phyloP scores from a whole-genome alignment of 208 protist species.

The Balamuthia mandrillaris region DNA sequence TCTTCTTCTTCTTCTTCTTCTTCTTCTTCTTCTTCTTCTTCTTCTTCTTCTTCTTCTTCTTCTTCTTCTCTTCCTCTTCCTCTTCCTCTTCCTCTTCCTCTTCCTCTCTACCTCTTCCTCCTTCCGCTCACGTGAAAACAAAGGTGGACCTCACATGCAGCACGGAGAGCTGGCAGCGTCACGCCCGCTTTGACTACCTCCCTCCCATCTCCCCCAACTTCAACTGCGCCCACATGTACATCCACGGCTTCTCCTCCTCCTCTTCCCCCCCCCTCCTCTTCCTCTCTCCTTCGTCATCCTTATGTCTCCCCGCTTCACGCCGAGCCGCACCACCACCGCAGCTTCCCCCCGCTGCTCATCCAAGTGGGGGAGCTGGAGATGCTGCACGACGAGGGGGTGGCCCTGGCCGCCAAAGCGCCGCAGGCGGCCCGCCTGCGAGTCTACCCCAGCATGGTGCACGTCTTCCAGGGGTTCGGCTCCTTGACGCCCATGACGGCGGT shows the following conservation, averaged over 20 bases:
- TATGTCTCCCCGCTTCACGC: too few species aligned
- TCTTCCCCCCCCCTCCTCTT: neutral
- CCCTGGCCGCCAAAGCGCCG: neutral
- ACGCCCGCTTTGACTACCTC: neutral
- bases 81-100: too few species aligned
- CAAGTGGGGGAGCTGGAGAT: constrained; percentile 28
- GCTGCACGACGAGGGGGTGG: neutral
- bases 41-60: too few species aligned
- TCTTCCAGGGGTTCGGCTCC: neutral
- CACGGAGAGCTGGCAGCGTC: neutral
- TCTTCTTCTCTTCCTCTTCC: too few species aligned
- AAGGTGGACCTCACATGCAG: neutral
- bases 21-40: too few species aligned
- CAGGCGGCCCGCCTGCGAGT: neutral
- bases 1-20: too few species aligned
- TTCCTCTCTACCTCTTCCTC: too few species aligned
- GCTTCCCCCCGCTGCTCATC: neutral
- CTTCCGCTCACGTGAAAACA: too few species aligned
- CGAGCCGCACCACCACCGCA: neutral
- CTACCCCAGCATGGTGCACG: constrained; percentile 22
- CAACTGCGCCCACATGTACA: constrained; percentile 1
- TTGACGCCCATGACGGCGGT: neutral
- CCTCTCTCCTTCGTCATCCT: neutral
- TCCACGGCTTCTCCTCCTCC: neutral
- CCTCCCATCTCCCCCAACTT: constrained; percentile 1